Evolutionary conservation across 306 rosid genomes (phyloP), one percentile per base, ranked within the genome.

Genomic region (Cicer pinnatifidum): DNA sequence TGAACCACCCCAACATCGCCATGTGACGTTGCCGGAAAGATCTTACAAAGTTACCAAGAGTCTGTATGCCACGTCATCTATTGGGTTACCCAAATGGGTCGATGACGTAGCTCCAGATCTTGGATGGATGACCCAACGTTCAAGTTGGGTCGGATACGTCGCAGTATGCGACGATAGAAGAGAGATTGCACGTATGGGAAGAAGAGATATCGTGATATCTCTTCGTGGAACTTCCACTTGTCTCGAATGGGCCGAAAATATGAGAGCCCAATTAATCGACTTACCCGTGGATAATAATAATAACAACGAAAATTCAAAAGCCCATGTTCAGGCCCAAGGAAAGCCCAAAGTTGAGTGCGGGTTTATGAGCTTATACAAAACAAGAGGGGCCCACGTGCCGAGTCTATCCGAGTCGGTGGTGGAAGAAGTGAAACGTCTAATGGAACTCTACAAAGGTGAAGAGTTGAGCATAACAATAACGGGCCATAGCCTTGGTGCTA

Each of bases 41-140:
- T 73, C 93, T 0, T 91, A 91, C 13, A 83, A 68, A 41, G 89
- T 95, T 12, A 95, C 97, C 0, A 95, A 90, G 54, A 86, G 88
- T 51, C 89, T 95, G n/a, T 95, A 91, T 1, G 97, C 97, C 68
- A 95, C 99, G 1, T 88, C 99, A 35, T 89, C 97, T 0, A 72
- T 95, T 13, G 97, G 97, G 0, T 51, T 95, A 40, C 99, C 99
- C 0, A 73, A 82, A 1, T 94, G 96, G 98, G 82, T 94, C 0
- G 98, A 94, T 1, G 90, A 87, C 0, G 86, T 82, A 11, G 96
- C 96, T 0, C 97, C 99, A 11, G 99, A 95, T 71, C 95, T 94
- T 2, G 89, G 93, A 0, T 94, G 99, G 99, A 95, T 95, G 99
- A 91, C 92, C 60, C 99, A 95, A 66, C 88, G 97, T 20, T 95